Evolutionary conservation across 208 protist genomes (phyloP), one percentile per base, ranked within the genome.

Genomic region (Eutreptiella sp.): DNA sequence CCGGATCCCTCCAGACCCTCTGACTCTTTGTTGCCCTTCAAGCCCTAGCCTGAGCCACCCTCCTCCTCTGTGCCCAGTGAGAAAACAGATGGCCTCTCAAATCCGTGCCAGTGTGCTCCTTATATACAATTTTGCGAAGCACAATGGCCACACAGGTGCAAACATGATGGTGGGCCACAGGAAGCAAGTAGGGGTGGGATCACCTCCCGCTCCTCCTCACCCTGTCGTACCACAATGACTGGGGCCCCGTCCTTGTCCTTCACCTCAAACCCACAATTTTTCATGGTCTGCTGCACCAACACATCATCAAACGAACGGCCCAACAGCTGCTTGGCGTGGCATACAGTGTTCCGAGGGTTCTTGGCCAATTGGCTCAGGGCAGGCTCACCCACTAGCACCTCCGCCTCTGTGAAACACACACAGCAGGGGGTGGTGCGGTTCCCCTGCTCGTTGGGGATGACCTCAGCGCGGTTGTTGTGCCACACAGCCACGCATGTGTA

Each of bases 311-410:
- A 90, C n/a, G n/a, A n/a, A n/a, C n/a, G n/a, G n/a, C n/a, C 83
- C 52, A 99, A 96, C 58, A 98, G 83, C 46, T 91, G 87, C 70
- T 97, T 97, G n/a, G 88, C 89, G 55, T 97, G 90, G 72, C 85
- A 98, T 5, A 97, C 57, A 31, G 90, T 94, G 41, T 89, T 86
- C 0, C 53, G 42, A 16, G 84, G 84, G 29, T 95, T 93, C 46
- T 82, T 82, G 4, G 74, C 60, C 21, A 76, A 77, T 57, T 97
- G 88, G 60, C 92, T 87, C 61, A 91, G 94, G 23, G 89, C 90
- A 3, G 81, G 73, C 21, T 93, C 87, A 41, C 90, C 86, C 55
- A 92, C 68, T 19, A 91, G 69, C 21, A 71, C 35, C 63, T 89
- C 76, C 2, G 34, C 33, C 35, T 93, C 86, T 23, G 83, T 93